Conservation (phyloP, 257 asterid genomes). For the Rehmannia glutinosa region DNA sequence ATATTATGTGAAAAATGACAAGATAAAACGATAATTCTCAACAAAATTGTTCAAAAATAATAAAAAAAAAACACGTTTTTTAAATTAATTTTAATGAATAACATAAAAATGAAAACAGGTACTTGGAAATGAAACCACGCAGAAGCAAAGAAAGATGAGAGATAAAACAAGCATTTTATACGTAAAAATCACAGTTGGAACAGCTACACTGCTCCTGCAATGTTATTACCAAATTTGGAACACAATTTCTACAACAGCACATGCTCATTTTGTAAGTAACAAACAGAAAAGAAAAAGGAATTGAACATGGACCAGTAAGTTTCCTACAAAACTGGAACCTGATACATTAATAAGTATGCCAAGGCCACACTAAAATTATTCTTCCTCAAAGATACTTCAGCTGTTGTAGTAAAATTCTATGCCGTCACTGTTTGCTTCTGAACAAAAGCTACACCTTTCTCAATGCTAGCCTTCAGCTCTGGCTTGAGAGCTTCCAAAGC, state of each 20-base stretch:
- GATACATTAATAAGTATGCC: conserved; percentile 17
- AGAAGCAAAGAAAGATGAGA: no score
- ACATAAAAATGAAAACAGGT: no score
- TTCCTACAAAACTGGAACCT: conserved; percentile 46
- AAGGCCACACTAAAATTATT: conserved; percentile 23
- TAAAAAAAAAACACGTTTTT: no score
- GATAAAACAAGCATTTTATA: neutral
- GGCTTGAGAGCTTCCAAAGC: conserved; percentile 80
- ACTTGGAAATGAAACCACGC: no score
- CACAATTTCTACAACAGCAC: conserved; percentile 33
- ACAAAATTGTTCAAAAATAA: no score
- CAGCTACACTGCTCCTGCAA: conserved; percentile 18
- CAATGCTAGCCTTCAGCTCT: conserved; percentile 78
- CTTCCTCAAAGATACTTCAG: conserved; percentile 20
- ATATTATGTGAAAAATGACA: no score
- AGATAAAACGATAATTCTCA: no score
- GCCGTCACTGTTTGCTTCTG: conserved; percentile 64
- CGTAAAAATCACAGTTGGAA: neutral
- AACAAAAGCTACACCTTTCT: conserved; percentile 67
- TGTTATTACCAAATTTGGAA: conserved; percentile 5
- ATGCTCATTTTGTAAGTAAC: conserved; percentile 29
- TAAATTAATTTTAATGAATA: no score
- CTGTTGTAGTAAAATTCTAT: conserved; percentile 18
- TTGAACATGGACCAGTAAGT: conserved; percentile 2
- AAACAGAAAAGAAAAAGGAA: neutral